Evolutionary conservation across 768 basidiomycete species (phyloP), one percentile per base, ranked within the genome.

Genomic region (Agaricus blazei): DNA sequence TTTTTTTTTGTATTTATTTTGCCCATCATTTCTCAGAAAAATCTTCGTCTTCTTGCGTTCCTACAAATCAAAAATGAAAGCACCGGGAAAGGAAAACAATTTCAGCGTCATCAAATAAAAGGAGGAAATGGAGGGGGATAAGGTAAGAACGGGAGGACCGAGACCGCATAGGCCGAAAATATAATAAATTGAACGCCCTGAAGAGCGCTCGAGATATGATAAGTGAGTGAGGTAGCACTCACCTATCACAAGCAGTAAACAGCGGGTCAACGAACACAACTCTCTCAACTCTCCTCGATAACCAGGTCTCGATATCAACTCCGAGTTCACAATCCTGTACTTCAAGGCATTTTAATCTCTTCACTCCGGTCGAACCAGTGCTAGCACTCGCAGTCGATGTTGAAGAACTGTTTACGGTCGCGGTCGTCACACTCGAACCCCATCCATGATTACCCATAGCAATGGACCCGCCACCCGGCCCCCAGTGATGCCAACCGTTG

Each of bases 281-380:
- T 29, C 81, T 80, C 14, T 78, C 79, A 45, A 90, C 76, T 54
- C 87, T 70, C 52, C 69, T 74, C 65, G 76, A 77, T 62, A 90
- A 62, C 88, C 87, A 90, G 62, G 74, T 72, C 59, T 87, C 68
- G 46, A 90, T 85, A 63, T 90, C 88, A 66, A 78, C 75, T 1
- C 86, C 87, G 11, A 88, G 68, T 14, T 55, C 54, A 34, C 54
- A 56, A 72, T 75, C 42, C 80, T 73, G 67, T 87, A 90, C 55
- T 88, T 86, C 61, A 81, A 70, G 73, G 89, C 38, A 59, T 68
- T 89, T 87, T 36, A 91, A 63, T 49, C 72, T 70, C 61, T 72
- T 75, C 59, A 90, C 66, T 62, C 79, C 75, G 58, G 70, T 70
- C 0, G 84, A 84, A 8, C 73, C 69, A 15, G 77, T 84, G 8